Evolutionary conservation across 106 monocot genomes (phyloP).

Genomic region (Xerophyta viscosa): DNA sequence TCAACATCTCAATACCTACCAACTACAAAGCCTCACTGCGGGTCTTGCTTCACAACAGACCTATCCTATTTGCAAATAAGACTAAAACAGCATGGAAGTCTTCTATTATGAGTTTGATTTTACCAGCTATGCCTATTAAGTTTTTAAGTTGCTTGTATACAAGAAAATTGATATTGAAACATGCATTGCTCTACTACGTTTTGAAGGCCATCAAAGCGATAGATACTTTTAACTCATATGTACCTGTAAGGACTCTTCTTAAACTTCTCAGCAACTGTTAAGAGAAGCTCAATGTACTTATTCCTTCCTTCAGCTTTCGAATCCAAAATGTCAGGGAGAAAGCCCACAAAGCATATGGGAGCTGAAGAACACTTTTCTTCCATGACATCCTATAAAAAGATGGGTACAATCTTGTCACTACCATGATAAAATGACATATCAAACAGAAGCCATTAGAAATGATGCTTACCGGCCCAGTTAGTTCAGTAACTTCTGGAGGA

Average conservation of each 20-base stretch:
- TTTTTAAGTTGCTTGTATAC: too few relatives aligned
- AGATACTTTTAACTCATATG: neutral
- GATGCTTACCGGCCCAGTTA: conserved; percentile 63
- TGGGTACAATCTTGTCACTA: neutral
- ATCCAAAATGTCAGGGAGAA: conserved; percentile 97
- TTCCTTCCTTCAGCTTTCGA: conserved; percentile 97
- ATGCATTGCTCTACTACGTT: neutral
- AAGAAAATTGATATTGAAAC: too few relatives aligned
- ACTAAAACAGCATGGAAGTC: too few relatives aligned
- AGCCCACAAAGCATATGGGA: conserved; percentile 92
- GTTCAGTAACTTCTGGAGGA: conserved; percentile 75
- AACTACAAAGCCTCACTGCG: too few relatives aligned
- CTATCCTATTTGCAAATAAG: too few relatives aligned
- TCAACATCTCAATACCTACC: too few relatives aligned
- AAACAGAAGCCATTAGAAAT: neutral
- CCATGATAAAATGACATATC: neutral
- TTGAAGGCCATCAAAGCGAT: neutral
- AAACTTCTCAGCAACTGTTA: conserved; percentile 85
- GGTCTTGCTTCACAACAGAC: too few relatives aligned
- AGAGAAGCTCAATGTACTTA: conserved; percentile 64
- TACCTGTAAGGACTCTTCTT: conserved; percentile 94
- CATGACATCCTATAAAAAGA: conserved; percentile 63
- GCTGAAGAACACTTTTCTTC: conserved; percentile 84
- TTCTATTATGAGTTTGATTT: too few relatives aligned
- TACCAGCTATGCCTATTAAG: too few relatives aligned